Base-by-base conservation (phyloP, 306 rosid genomes). In the Cercis canadensis region DNA sequence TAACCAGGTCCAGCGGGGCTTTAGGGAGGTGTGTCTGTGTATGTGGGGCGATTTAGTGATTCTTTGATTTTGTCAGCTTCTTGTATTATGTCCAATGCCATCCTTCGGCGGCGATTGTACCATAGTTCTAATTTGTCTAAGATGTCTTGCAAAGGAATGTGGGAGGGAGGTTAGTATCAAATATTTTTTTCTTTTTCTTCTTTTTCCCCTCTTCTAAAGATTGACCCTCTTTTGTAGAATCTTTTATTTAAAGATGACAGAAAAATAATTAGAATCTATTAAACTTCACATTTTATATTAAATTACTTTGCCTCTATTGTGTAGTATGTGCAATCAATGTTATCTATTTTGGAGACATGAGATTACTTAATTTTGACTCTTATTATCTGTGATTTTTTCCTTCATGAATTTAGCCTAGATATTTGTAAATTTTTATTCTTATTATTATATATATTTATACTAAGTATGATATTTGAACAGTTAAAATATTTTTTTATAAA, bases 31-130 rank as follows among this genome's bases (percentile, higher is more conserved):
- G 79, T 39, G 43, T 70, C 19, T 65, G 71, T 73, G 62, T 36
- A 44, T 43, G 72, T 50, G 62, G 75, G 79, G 69, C 50, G 31
- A 73, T 83, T 72, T 74, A 52, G 86, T 72, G 81, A 88, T 88
- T 91, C 92, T 85, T 88, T 87, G 69, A 81, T 87, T 87, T 75
- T 65, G 73, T 60, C 55, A 29, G 67, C 61, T 77, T 64, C 68
- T 58, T 74, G 87, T 84, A 72, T 72, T 74, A 72, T 53, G 46
- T 82, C 66, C 29, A 63, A 67, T 74, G 82, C 79, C 88, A 69
- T 77, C 69, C 74, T 50, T 70, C 37, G 74, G 76, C 66, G 88
- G 87, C 86, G 13, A 65, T 19, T 86, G 97, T 88, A 78, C 82
- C 67, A 83, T 81, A 86, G 75, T 78, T 73, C 74, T 79, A 33